Evolutionary conservation across 1,284 basidiomycete genomes (phyloP).

Genomic region (Wallemia hederae): DNA sequence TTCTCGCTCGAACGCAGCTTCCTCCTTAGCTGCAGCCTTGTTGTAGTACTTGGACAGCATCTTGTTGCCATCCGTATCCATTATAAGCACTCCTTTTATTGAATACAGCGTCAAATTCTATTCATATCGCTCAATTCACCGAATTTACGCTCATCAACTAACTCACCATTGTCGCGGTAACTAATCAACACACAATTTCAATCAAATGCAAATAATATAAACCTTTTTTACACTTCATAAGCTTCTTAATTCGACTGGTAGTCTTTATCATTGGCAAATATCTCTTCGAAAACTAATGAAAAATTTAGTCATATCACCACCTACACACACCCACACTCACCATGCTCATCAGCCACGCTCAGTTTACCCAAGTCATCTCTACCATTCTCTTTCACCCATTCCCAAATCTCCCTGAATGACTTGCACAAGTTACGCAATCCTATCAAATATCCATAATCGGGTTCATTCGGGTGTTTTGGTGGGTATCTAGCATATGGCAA

Average conservation of each 20-base stretch:
- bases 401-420: conserved; percentile 51
- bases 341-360: background rate
- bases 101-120: background rate
- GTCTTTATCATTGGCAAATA: no score
- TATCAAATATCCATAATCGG: conserved; percentile 80
- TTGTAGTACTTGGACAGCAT: conserved; percentile 87
- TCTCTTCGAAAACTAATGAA: no score
- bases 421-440: conserved; percentile 55
- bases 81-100: conserved; percentile 44
- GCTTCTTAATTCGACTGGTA: no score
- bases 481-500: conserved; percentile 64
- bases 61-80: conserved; percentile 79
- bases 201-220: no score
- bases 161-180: no score
- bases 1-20: conserved; percentile 28
- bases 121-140: background rate
- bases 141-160: no score
- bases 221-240: no score
- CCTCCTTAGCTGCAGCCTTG: conserved; percentile 55
- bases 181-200: no score
- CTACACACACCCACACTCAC: background rate
- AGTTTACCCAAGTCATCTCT: background rate
- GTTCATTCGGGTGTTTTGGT: conserved; percentile 57
- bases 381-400: no score
- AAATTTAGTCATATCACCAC: no score